Conservation (phyloP, 2,329 filamentous ascomycete species). For the Phaeosphaeria sp. region DNA sequence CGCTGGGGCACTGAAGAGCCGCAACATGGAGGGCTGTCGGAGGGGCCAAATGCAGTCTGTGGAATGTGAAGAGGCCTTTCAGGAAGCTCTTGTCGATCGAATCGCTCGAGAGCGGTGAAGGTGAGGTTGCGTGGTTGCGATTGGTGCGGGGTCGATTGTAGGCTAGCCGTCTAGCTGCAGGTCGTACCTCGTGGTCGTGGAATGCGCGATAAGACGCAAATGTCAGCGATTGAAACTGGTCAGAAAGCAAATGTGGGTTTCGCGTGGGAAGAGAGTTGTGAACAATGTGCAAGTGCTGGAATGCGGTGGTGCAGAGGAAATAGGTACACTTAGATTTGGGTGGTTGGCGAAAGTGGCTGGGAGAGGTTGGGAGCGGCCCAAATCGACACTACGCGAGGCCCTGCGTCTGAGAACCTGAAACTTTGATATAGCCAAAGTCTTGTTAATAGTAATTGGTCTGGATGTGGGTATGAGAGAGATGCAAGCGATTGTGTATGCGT, state of each 20-base stretch:
- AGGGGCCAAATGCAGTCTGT: slow-evolving; percentile 11
- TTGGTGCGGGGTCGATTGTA: slow-evolving; percentile 22
- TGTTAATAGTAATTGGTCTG: slow-evolving; percentile 1
- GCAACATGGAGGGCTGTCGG: slow-evolving; percentile 27
- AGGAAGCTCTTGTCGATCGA: background rate
- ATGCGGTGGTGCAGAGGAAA: slow-evolving; percentile 33
- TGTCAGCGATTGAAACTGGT: slow-evolving; percentile 16
- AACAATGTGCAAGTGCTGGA: slow-evolving; percentile 12
- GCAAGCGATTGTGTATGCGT: slow-evolving; percentile 5
- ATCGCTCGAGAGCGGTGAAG: slow-evolving; percentile 18
- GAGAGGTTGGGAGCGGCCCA: slow-evolving; percentile 31
- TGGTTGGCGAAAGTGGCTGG: slow-evolving; percentile 29
- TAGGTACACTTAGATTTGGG: slow-evolving; percentile 38
- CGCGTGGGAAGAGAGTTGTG: background rate
- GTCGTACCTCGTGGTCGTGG: slow-evolving; percentile 1
- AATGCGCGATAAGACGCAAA: slow-evolving; percentile 7
- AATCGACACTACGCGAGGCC: background rate
- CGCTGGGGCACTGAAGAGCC: slow-evolving; percentile 67
- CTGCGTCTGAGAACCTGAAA: slow-evolving; percentile 1
- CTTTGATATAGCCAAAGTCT: background rate
- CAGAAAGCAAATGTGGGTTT: slow-evolving; percentile 1
- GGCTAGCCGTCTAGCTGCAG: slow-evolving; percentile 21
- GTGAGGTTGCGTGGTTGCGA: slow-evolving; percentile 18
- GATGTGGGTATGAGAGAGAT: background rate
- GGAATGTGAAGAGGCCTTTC: slow-evolving; percentile 5